phyloP scores from a whole-genome alignment of 2,329 filamentous ascomycete genomes.

The Hypoxylon sp. region DNA sequence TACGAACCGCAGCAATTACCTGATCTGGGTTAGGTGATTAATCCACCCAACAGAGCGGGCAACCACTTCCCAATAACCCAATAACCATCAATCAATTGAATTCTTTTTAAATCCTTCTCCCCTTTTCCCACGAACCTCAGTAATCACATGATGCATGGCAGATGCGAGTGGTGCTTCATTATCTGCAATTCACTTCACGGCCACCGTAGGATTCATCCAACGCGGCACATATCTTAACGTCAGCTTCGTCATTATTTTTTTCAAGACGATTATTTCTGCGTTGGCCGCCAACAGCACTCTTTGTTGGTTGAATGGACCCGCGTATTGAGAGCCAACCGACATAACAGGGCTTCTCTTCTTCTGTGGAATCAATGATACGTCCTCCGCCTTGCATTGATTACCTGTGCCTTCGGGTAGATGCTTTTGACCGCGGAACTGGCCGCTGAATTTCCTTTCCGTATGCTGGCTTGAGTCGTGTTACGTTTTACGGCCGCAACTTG shows the following conservation, averaged over 20 bases:
- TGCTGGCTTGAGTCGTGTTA: conserved; percentile 41
- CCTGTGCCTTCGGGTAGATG: conserved; percentile 46
- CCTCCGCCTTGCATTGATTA: conserved; percentile 43
- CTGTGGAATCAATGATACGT: conserved; percentile 31
- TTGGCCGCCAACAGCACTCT: conserved; percentile 28
- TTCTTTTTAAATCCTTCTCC: conserved; percentile 12
- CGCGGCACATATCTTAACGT: conserved; percentile 40
- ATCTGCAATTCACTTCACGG: conserved; percentile 30
- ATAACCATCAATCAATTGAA: conserved; percentile 1
- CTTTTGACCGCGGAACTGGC: conserved; percentile 49
- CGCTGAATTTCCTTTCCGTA: conserved; percentile 48
- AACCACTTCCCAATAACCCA: conserved; percentile 14
- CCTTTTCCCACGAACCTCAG: conserved; percentile 7
- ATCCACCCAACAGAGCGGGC: conserved; percentile 11
- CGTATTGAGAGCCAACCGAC: conserved; percentile 38
- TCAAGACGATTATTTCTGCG: conserved; percentile 11
- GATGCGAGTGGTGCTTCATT: conserved; percentile 40
- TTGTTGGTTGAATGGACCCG: conserved; percentile 38
- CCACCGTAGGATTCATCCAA: conserved; percentile 40
- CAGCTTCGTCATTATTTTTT: conserved; percentile 26
- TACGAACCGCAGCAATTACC: conserved; percentile 11
- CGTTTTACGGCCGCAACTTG: conserved; percentile 47
- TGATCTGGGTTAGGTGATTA: conserved; percentile 32
- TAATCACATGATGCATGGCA: conserved; percentile 44
- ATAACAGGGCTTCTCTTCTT: conserved; percentile 33